phyloP scores from a whole-genome alignment of 176 grass and related monocot genomes.

The Tuctoria greenei region DNA sequence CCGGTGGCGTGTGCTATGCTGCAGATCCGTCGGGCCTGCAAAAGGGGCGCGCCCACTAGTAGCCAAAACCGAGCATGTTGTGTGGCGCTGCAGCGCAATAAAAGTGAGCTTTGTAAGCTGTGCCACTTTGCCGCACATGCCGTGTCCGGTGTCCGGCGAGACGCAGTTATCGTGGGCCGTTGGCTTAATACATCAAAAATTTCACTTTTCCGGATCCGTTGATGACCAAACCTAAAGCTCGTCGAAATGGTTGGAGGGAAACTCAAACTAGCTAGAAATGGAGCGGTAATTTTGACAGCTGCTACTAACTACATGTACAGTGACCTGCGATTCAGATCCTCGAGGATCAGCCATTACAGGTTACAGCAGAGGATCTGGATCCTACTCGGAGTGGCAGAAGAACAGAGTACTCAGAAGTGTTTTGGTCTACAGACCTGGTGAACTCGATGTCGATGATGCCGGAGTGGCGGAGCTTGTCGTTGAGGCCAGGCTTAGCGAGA shows the following conservation, averaged over 20 bases:
- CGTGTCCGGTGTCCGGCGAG: not conserved
- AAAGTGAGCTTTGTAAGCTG: constrained; percentile 25
- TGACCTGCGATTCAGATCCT: too few species aligned
- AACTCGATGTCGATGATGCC: constrained; percentile 66
- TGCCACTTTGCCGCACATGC: constrained; percentile 44
- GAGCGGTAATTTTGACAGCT: not conserved
- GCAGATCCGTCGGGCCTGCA: constrained; percentile 5
- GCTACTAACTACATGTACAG: not conserved
- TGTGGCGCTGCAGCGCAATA: constrained; percentile 23
- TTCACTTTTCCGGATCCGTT: not conserved
- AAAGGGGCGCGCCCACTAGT: constrained; percentile 15
- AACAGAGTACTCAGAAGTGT: not conserved
- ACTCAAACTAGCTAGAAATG: not conserved
- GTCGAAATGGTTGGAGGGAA: not conserved
- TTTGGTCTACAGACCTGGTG: constrained; percentile 31
- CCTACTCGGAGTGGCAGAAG: not conserved
- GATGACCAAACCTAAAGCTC: not conserved
- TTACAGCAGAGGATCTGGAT: not conserved
- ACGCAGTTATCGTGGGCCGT: constrained; percentile 34
- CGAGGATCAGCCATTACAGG: too few species aligned
- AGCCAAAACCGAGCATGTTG: constrained; percentile 22
- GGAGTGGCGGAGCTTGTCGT: constrained; percentile 52
- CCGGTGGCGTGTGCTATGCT: constrained; percentile 29
- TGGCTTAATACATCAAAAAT: not conserved
- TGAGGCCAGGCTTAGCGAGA: constrained; percentile 44